A percentile compares a stretch with the other conserved stretches of the same genome.
Evolutionary conservation across 169 alveolate genomes (phyloP).

Genomic region (Plasmodium sp.): DNA sequence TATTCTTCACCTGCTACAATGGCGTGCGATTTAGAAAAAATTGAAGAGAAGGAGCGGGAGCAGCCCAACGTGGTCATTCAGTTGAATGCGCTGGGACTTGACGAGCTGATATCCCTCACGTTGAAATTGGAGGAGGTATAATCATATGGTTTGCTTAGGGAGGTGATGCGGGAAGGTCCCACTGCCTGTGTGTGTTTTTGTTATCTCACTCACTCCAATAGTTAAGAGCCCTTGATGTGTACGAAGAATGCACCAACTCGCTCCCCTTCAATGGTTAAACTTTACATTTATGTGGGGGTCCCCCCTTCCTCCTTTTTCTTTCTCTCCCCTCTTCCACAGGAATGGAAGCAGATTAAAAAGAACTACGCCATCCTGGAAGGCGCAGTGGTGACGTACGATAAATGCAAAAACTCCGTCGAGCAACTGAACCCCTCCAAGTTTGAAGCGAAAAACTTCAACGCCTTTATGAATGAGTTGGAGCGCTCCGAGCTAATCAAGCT

Average conservation of each 20-base stretch:
- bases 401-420: conserved; percentile 55
- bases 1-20: conserved; percentile 29
- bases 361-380: conserved; percentile 69
- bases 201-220: too few relatives aligned
- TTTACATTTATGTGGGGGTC: not conserved
- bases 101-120: conserved; percentile 43
- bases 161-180: not conserved
- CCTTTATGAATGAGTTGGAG: conserved; percentile 58
- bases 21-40: conserved; percentile 74
- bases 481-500: conserved; percentile 49
- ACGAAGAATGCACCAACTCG: not conserved
- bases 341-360: conserved; percentile 62
- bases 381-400: conserved; percentile 57
- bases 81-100: conserved; percentile 41
- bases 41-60: conserved; percentile 64
- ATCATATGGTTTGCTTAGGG: not conserved
- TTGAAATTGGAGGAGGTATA: conserved; percentile 61
- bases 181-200: not conserved
- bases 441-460: conserved; percentile 38
- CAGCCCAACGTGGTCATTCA: conserved; percentile 56
- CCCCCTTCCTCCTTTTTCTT: not conserved
- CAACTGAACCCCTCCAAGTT: conserved; percentile 53
- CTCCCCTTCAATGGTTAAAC: not conserved
- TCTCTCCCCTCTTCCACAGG: not conserved
- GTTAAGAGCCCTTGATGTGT: not conserved